Conservation (phyloP, 805 yeast genomes). For the Kuraishia piskuri region DNA sequence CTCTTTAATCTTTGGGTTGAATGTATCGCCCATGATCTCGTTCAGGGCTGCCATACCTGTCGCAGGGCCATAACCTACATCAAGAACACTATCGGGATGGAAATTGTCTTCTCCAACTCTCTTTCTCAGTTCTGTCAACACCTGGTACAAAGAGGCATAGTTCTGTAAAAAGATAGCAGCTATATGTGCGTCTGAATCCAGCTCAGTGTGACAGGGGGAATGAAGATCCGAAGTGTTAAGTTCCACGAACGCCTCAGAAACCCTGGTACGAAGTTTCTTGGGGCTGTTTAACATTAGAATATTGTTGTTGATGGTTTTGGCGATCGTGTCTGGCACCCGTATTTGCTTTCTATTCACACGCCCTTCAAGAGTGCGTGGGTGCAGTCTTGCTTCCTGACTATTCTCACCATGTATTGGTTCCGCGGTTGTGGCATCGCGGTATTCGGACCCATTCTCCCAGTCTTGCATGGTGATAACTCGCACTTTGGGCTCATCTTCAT, state of each 20-base stretch:
- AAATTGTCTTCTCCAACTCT: slow-evolving; percentile 45
- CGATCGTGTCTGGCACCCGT: slow-evolving; percentile 45
- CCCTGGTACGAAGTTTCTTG: slow-evolving; percentile 51
- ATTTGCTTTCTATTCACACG: slow-evolving; percentile 43
- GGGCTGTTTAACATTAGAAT: slow-evolving; percentile 57
- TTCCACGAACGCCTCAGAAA: slow-evolving; percentile 25
- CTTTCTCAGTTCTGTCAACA: slow-evolving; percentile 54
- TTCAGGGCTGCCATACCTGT: slow-evolving; percentile 85
- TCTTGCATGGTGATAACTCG: slow-evolving; percentile 30
- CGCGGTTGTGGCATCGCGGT: slow-evolving; percentile 23
- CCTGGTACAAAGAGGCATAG: slow-evolving; percentile 62
- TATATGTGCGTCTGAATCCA: slow-evolving; percentile 72
- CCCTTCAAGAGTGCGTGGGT: slow-evolving; percentile 49
- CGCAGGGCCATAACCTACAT: slow-evolving; percentile 86
- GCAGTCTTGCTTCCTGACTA: slow-evolving; percentile 45
- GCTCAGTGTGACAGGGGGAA: slow-evolving; percentile 22
- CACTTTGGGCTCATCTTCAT: slow-evolving; percentile 17
- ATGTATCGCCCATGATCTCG: slow-evolving; percentile 65
- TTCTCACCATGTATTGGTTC: slow-evolving; percentile 27
- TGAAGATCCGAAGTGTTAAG: slow-evolving; percentile 49
- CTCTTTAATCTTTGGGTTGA: slow-evolving; percentile 55
- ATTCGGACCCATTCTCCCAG: slow-evolving; percentile 20
- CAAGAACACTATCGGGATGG: slow-evolving; percentile 60
- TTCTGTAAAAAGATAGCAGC: slow-evolving; percentile 77
- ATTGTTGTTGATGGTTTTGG: slow-evolving; percentile 54